Base-by-base conservation (phyloP, 257 asterid species). In the Nyctanthes arbortristis region DNA sequence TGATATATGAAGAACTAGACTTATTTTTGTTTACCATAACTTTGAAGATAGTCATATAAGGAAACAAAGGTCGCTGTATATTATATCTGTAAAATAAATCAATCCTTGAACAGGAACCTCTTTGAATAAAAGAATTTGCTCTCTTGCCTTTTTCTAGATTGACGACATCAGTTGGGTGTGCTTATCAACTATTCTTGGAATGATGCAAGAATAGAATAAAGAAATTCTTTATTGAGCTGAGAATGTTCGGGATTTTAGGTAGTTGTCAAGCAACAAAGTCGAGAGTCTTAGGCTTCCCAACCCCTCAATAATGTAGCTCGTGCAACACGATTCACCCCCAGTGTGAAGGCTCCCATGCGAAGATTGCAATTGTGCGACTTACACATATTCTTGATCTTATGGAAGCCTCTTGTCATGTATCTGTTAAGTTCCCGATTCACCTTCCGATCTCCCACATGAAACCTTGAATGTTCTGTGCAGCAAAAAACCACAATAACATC, bases 391-490 rank as follows among this genome's bases (percentile, higher is more conserved):
- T 86, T 92, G 70, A 92, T 84, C 69, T 84, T 81, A 24, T 77
- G 82, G 73, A 89, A 92, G 52, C 96, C 87, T 70, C 39, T 86
- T 10, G 90, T 86, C 98, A 92, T 89, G 87, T 92, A 92, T 67
- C 76, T 79, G 66, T 79, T 72, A 3, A 89, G 94, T 79, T 89
- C 96, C 12, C 29, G 16, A 58, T 92, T 92, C 63, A 92, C 95
- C 81, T 91, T 87, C 36, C 85, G 92, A 65, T 91, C 97, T 81
- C 93, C 96, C 97, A 91, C 95, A 87, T 84, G 60, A 91, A 91
- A 22, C 98, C 93, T 84, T 89, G 97, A 76, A 89, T 89, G 65
- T 92, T 92, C 97, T 87, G 80, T 78, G 72, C 31, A 65, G 58
- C 49, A 71, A 43, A 65, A n/a, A 55, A 65, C 3, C 10, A 55